These are phyloP conservation scores for Pleurotus ostreatus DNA, from an alignment of 768 basidiomycete species.

Conservation along the genomic window DNA sequence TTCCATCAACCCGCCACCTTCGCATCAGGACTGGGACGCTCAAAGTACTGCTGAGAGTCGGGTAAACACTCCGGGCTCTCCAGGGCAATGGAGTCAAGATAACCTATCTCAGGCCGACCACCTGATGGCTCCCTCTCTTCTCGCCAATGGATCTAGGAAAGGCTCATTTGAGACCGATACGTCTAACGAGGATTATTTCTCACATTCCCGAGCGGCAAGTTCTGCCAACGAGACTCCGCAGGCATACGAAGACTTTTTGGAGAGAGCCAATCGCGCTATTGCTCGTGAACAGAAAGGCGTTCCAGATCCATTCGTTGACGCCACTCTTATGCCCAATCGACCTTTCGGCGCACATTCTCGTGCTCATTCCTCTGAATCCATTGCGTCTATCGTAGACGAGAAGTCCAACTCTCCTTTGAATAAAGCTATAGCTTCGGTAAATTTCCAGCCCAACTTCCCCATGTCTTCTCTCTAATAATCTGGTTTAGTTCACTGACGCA, in stretches of 20 bases:
- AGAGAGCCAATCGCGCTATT: slow-evolving; percentile 80
- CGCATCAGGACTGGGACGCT: slow-evolving; percentile 75
- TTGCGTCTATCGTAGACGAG: slow-evolving; percentile 87
- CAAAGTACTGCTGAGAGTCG: slow-evolving; percentile 48
- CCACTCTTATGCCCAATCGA: slow-evolving; percentile 45
- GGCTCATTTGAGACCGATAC: slow-evolving; percentile 48
- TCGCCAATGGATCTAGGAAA: slow-evolving; percentile 34
- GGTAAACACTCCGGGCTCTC: slow-evolving; percentile 43
- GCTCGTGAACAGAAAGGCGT: slow-evolving; percentile 73
- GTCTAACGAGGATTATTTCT: slow-evolving; percentile 54
- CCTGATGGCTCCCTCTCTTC: slow-evolving; percentile 24
- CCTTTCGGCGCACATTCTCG: slow-evolving; percentile 84
- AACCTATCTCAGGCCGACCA: slow-evolving; percentile 44
- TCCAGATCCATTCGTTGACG: slow-evolving; percentile 85
- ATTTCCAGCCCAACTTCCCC: slow-evolving; percentile 17
- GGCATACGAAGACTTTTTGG: slow-evolving; percentile 76
- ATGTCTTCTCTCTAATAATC: slow-evolving; percentile 4
- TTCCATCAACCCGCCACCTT: slow-evolving; percentile 62
- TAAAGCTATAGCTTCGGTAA: slow-evolving; percentile 85
- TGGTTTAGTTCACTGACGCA: slow-evolving; percentile 81
- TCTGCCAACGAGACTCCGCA: slow-evolving; percentile 26
- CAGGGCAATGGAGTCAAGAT: slow-evolving; percentile 62
- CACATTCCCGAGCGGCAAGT: slow-evolving; percentile 29
- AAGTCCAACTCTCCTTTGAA: slow-evolving; percentile 89
- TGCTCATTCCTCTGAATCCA: slow-evolving; percentile 84